Evolutionary conservation across 805 yeast species (phyloP), one percentile per base, ranked within the genome.

Genomic region (Yamadazyma olivae): DNA sequence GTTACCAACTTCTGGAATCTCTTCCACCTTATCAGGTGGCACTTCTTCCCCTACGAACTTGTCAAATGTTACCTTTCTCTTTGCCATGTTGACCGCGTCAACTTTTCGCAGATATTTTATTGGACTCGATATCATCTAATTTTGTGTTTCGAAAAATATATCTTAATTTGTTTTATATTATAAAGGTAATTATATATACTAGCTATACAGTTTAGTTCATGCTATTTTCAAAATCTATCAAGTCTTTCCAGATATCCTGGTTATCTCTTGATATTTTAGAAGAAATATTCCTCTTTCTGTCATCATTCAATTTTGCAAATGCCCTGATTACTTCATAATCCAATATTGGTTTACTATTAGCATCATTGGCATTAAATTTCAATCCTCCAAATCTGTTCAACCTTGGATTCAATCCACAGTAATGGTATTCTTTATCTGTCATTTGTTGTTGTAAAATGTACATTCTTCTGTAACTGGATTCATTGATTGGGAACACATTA

Each of bases 371-470:
- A 2, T 59, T 45, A 19, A 60, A 44, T n/a, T 63, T 41, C 8
- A 67, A 54, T 3, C 74, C 74, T 10, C 67, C 70, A 34, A 75
- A 56, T 27, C 86, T 60, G 48, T 82, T 82, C 69, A 77, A 64
- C 43, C 75, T 71, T 3, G 96, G 95, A 54, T 91, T 93, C 45
- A 93, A 63, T 0, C 97, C 96, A 33, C 84, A 81, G 39, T 65
- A 59, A 44, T 83, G 89, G 25, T 67, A 69, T 39, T 83, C 85
- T 46, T 84, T 84, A 38, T 90, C 96, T 24, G 74, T 73, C 33
- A 93, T 62, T 49, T 89, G 96, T 57, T 89, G 95, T 54, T 90
- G 97, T 15, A 91, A 65, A 23, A 88, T 81, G 51, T 84, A 86
- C 53, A 93, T 68, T 39, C 95, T 70, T 57, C 96, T 74, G 59